A percentile compares a stretch with the other conserved stretches of the same genome.
Conservation (phyloP, 495 filamentous ascomycete genomes). For the Aspergillus avenaceus region DNA sequence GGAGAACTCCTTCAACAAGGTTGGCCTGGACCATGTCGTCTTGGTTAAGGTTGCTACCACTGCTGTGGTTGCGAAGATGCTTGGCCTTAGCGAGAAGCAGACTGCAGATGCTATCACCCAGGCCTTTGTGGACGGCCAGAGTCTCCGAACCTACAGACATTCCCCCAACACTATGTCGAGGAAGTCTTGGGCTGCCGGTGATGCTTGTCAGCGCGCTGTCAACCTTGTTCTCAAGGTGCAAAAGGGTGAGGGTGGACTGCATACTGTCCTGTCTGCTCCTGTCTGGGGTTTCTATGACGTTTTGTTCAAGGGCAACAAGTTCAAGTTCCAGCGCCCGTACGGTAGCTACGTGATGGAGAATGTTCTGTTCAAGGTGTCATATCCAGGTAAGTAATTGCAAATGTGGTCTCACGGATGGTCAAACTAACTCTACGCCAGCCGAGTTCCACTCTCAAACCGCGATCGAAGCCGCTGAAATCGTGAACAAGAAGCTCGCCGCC, state of each 20-base stretch:
- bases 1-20: slow-evolving; percentile 98
- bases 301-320: slow-evolving; percentile 90
- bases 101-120: slow-evolving; percentile 94
- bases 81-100: slow-evolving; percentile 83
- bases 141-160: slow-evolving; percentile 93
- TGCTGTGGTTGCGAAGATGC: slow-evolving; percentile 90
- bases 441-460: slow-evolving; percentile 99
- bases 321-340: slow-evolving; percentile 92
- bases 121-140: slow-evolving; percentile 96
- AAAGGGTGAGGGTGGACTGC: slow-evolving; percentile 83
- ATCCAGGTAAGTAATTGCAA: slow-evolving; percentile 61
- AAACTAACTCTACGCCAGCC: slow-evolving; percentile 43
- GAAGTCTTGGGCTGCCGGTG: slow-evolving; percentile 98
- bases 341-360: slow-evolving; percentile 99
- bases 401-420: neutral
- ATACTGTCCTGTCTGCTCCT: slow-evolving; percentile 88
- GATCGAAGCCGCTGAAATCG: slow-evolving; percentile 86
- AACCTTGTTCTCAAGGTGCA: slow-evolving; percentile 92
- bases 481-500: slow-evolving; percentile 74
- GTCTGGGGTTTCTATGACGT: slow-evolving; percentile 99
- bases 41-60: slow-evolving; percentile 96
- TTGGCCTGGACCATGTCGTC: slow-evolving; percentile 95
- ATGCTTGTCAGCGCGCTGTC: slow-evolving; percentile 94
- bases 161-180: slow-evolving; percentile 98
- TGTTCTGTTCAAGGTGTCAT: slow-evolving; percentile 98